Base-by-base conservation (phyloP, 2,329 filamentous ascomycete species). In the Chrysoporthe cubensis region DNA sequence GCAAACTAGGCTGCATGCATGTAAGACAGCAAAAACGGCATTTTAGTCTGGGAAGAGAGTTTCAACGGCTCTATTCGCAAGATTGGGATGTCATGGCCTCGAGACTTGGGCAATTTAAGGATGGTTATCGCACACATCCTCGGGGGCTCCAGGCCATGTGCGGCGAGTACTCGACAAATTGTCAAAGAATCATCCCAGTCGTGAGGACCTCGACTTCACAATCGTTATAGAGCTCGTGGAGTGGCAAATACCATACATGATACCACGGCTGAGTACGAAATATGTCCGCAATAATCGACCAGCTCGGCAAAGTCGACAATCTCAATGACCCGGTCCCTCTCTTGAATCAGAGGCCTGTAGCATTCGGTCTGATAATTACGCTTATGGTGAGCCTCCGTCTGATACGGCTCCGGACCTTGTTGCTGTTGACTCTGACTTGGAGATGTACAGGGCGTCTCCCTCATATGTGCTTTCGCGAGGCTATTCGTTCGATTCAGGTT, bases 281-380 rank as follows among this genome's bases (percentile, higher is more conserved):
- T 4, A 54, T 54, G 50, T 54, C 50, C 46, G 18, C 14, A 4
- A 2, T 71, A 32, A 43, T 67, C 21, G 69, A 69, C 18, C 48
- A 69, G 64, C 50, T 72, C 61, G 71, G 71, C 46, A 66, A 67
- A 63, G 59, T 68, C 70, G 71, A 73, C 66, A 72, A 73, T 62
- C 68, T 72, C 52, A 34, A 50, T 21, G 71, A 72, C 21, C 57
- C 57, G 57, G 13, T 26, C 37, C 57, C 40, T 5, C 11, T 11
- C 14, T 6, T 62, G 46, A 37, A 34, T 32, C 46, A 3, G 1
- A 34, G 46, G 18, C 46, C 26, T 37, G 13, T 42, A 5, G 44
- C 46, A 42, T 62, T 37, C 18, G 48, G 34, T 46, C 32, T 64
- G 34, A 32, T 43, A 16, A 44, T 56, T 9, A 4, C 32, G 5